Evolutionary conservation across 345 rosid species (phyloP).

Genomic region (Eucalyptus brandiana): DNA sequence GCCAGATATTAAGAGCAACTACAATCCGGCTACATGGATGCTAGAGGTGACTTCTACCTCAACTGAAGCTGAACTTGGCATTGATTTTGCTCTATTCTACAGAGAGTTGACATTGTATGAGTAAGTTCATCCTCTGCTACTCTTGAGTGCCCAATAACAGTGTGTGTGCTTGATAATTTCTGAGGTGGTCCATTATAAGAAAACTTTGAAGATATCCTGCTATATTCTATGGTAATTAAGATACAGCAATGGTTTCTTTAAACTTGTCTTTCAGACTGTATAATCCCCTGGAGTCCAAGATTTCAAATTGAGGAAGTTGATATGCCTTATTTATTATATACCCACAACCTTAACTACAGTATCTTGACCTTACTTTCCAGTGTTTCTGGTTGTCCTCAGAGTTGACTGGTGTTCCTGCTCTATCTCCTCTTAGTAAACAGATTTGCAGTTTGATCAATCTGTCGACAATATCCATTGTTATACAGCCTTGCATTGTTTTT

Average conservation of each 20-base stretch:
- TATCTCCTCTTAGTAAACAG: background rate
- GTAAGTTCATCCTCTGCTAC: slow-evolving; percentile 22
- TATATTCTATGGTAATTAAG: background rate
- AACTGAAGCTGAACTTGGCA: slow-evolving; percentile 36
- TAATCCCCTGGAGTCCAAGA: background rate
- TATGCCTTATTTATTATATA: background rate
- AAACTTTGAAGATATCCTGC: background rate
- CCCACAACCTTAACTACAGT: background rate
- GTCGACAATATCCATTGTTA: background rate
- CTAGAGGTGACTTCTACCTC: slow-evolving; percentile 55
- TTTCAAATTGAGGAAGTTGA: background rate
- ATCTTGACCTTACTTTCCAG: background rate
- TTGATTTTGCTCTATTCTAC: slow-evolving; percentile 52
- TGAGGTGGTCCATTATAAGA: background rate
- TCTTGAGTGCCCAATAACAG: background rate
- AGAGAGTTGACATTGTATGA: slow-evolving; percentile 21
- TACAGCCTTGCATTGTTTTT: background rate
- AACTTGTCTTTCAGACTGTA: background rate
- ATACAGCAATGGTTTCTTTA: background rate
- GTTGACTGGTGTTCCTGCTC: background rate
- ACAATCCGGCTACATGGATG: slow-evolving; percentile 87
- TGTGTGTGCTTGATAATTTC: background rate
- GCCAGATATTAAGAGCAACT: slow-evolving; percentile 41
- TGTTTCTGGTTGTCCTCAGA: background rate
- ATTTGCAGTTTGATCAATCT: background rate